Evolutionary conservation across 2,329 filamentous ascomycete genomes (phyloP).

Genomic region (Diaporthe ampelina): DNA sequence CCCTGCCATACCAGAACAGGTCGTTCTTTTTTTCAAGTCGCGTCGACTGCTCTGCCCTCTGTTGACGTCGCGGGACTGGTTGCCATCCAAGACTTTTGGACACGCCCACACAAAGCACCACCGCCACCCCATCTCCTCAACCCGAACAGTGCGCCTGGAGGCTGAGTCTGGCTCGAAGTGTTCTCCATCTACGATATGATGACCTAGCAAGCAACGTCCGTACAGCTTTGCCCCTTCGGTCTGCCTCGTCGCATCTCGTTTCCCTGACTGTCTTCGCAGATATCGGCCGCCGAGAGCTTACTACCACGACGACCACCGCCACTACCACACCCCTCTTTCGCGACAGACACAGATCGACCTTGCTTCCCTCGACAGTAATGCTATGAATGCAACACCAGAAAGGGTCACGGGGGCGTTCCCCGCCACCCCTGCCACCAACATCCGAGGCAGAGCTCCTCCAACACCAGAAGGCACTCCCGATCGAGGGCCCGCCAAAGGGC

Average conservation of each 20-base stretch:
- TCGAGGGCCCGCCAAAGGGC: conserved; percentile 7
- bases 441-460: conserved; percentile 41
- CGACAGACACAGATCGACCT: conserved; percentile 9
- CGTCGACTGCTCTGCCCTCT: conserved; percentile 30
- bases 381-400: conserved; percentile 41
- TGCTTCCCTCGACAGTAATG: conserved; percentile 37
- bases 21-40: conserved; percentile 33
- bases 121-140: background rate
- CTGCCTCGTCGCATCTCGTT: conserved; percentile 7
- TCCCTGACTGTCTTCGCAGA: conserved; percentile 35
- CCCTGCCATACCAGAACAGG: conserved; percentile 1
- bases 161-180: conserved; percentile 2
- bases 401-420: conserved; percentile 42
- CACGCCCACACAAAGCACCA: conserved; percentile 25
- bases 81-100: conserved; percentile 21
- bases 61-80: conserved; percentile 31
- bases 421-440: conserved; percentile 41
- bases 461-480: conserved; percentile 34
- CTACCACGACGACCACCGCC: conserved; percentile 9
- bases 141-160: conserved; percentile 9
- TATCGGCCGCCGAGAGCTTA: conserved; percentile 42
- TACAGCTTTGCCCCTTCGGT: background rate
- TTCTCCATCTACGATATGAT: conserved; percentile 38
- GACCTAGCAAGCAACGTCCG: conserved; percentile 41
- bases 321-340: background rate